A percentile compares a stretch with the other conserved stretches of the same genome.
Conservation (phyloP, 1,139 yeast species). For the Diutina catenulata region DNA sequence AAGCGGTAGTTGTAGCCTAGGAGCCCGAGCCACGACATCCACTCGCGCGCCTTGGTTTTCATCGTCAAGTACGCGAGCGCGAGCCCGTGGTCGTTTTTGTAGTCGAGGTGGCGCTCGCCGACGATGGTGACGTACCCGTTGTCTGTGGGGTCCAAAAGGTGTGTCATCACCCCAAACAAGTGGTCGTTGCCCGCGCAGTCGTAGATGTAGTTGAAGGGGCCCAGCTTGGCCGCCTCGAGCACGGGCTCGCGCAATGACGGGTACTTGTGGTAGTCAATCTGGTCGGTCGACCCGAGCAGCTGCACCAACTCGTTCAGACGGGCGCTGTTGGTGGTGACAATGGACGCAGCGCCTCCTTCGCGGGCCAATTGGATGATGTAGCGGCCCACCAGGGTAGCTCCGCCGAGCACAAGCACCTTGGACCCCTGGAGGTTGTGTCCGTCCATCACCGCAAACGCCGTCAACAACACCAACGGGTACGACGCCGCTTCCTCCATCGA, state of each 20-base stretch:
- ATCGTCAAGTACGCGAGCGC: slow-evolving; percentile 7
- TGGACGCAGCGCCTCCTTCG: background rate
- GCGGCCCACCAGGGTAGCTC: slow-evolving; percentile 3
- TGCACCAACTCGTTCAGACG: slow-evolving; percentile 27
- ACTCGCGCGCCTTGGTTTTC: slow-evolving; percentile 7
- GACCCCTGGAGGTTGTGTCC: background rate
- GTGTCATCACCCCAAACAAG: slow-evolving; percentile 13
- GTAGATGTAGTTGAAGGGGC: slow-evolving; percentile 24
- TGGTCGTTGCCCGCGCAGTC: slow-evolving; percentile 21
- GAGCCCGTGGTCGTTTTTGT: slow-evolving; percentile 8
- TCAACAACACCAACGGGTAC: background rate
- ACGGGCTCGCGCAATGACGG: slow-evolving; percentile 10
- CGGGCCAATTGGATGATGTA: slow-evolving; percentile 1
- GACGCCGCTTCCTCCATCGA: slow-evolving; percentile 1
- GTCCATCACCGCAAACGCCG: background rate
- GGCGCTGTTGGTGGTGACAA: background rate
- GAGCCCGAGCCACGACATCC: slow-evolving; percentile 10
- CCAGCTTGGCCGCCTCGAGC: slow-evolving; percentile 9
- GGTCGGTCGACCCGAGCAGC: slow-evolving; percentile 38
- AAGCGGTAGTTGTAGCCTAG: slow-evolving; percentile 11
- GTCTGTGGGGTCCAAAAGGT: slow-evolving; percentile 25
- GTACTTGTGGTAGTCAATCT: slow-evolving; percentile 36
- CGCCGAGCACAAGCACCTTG: slow-evolving; percentile 1
- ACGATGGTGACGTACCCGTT: slow-evolving; percentile 28
- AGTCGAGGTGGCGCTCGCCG: slow-evolving; percentile 34